Evolutionary conservation across 169 alveolate genomes (phyloP), one percentile per base, ranked within the genome.

Genomic region (Cryptosporidium viatorum): DNA sequence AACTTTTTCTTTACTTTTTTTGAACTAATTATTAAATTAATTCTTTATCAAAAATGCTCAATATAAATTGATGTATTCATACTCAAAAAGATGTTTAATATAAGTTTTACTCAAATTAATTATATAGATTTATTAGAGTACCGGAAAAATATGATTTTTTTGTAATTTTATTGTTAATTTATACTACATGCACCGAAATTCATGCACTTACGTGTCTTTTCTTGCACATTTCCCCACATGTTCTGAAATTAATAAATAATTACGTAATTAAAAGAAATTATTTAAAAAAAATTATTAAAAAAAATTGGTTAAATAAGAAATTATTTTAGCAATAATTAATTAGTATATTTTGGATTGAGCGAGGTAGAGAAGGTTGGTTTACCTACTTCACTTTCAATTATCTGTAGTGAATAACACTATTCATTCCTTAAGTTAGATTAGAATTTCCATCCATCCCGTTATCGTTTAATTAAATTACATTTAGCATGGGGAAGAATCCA

Each of bases 51-150:
- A 55, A 55, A 55, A 55, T 55, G 23, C 67, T 55, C 23, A 21
- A 26, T 55, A 55, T 26, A 26, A 55, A 26, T 26, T 55, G 67
- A 55, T 55, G 67, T 55, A n/a, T 55, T 23, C 67, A 55, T 55
- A 5, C 65, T 52, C 67, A 55, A 55, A 55, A 52, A 55, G 37
- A 50, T 73, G 68, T 59, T 73, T 52, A 73, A 69, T 69, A 69
- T 69, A 69, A 69, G 39, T 45, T 59, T 73, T 73, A 73, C 71
- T 65, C 71, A 65, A 31, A 31, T 50, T 9, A 23, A 50, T 31
- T 51, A 52, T 73, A 73, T 73, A 73, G 86, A 55, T 73, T 73
- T 73, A 73, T 73, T 73, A 73, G 86, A 73, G 70, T 73, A 73
- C 68, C 86, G 71, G 51, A 39, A 8, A 45, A 55, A 33, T 55